Evolutionary conservation across 495 filamentous ascomycete species (phyloP).

Genomic region (Parachaetomium inaequale): DNA sequence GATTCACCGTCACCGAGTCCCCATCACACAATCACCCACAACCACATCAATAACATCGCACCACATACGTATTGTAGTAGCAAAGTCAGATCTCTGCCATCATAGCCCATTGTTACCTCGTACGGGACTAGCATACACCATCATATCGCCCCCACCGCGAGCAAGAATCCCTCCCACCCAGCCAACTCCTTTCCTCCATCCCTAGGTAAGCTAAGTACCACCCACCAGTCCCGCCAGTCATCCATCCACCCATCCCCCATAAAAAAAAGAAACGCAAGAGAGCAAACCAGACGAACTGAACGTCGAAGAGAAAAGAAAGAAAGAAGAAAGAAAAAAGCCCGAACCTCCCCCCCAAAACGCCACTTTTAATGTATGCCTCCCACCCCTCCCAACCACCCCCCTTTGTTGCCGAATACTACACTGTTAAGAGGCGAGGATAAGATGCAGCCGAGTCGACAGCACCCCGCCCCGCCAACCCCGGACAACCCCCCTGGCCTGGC

Average conservation of each 20-base stretch:
- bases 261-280: background rate
- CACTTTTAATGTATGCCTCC: conserved; percentile 32
- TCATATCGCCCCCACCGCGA: background rate
- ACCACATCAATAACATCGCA: no score
- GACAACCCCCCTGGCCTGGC: no score
- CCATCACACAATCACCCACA: no score
- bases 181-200: background rate
- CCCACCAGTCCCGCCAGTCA: background rate
- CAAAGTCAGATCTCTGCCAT: background rate
- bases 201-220: no score
- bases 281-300: background rate
- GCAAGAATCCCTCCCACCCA: background rate
- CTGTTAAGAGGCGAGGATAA: conserved; percentile 10
- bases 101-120: conserved; percentile 7
- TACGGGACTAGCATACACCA: conserved; percentile 9
- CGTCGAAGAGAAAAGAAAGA: background rate
- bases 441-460: background rate
- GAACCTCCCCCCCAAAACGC: conserved; percentile 19
- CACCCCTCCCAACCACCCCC: no score
- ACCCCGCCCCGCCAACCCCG: background rate
- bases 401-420: conserved; percentile 26
- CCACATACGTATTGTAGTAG: no score
- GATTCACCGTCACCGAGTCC: no score
- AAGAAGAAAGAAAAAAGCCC: background rate
- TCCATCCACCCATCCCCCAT: background rate